Conservation (phyloP, 164 flowering plant species). For the Euptelea pleiosperma region DNA sequence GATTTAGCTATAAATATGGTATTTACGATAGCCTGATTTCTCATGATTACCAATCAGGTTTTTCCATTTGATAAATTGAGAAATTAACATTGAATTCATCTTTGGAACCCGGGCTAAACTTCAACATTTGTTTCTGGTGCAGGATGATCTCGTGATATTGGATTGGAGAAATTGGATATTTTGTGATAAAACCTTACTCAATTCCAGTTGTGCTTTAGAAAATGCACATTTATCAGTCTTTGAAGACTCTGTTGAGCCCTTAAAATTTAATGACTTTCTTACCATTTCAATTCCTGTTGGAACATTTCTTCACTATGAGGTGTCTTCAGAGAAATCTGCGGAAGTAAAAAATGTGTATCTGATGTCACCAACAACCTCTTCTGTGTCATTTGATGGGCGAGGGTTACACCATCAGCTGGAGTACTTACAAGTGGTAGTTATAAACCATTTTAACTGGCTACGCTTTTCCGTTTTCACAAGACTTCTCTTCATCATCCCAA, state of each 20-base stretch:
- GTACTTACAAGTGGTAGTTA: slow-evolving; percentile 24
- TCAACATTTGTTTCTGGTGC: slow-evolving; percentile 16
- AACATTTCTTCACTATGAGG: slow-evolving; percentile 12
- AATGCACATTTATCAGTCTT: slow-evolving; percentile 23
- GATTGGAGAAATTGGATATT: slow-evolving; percentile 82
- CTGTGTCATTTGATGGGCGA: slow-evolving; percentile 18
- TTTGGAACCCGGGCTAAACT: not conserved
- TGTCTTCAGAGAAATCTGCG: too few species aligned
- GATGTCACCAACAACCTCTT: slow-evolving; percentile 12
- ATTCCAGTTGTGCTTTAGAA: slow-evolving; percentile 21
- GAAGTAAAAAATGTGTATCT: slow-evolving; percentile 9
- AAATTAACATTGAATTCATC: not conserved
- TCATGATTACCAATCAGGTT: not conserved
- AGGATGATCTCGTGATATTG: slow-evolving; percentile 45
- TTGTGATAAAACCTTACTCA: slow-evolving; percentile 28
- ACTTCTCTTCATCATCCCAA: not conserved
- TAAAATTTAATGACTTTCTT: slow-evolving; percentile 38
- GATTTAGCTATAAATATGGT: not conserved
- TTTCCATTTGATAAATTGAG: not conserved
- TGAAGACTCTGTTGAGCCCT: slow-evolving; percentile 39
- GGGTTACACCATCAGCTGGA: slow-evolving; percentile 18
- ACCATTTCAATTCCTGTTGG: slow-evolving; percentile 12
- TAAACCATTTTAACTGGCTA: slow-evolving; percentile 1
- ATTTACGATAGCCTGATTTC: not conserved
- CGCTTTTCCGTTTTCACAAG: not conserved